A percentile compares a stretch with the other conserved stretches of the same genome.
phyloP scores from a whole-genome alignment of 495 filamentous ascomycete species.

The Sporormia fimetaria region DNA sequence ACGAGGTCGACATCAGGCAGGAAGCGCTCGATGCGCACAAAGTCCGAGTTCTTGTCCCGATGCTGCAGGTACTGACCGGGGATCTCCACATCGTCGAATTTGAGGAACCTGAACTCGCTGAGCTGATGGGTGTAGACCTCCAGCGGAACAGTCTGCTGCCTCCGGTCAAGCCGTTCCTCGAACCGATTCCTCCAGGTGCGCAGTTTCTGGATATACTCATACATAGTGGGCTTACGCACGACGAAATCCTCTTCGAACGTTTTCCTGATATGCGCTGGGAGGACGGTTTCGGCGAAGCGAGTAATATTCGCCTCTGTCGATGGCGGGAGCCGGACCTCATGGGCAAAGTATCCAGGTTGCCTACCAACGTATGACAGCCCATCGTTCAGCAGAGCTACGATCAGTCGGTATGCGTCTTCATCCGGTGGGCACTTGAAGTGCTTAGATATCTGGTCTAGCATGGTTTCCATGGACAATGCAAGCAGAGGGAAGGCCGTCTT shows the following conservation, averaged over 20 bases:
- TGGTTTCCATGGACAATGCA: conserved; percentile 95
- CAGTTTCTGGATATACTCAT: conserved; percentile 93
- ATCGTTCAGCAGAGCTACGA: conserved; percentile 92
- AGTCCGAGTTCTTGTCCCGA: conserved; percentile 97
- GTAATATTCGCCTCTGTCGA: conserved; percentile 94
- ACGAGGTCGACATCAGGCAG: conserved; percentile 87
- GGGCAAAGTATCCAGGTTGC: conserved; percentile 70
- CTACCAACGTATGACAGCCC: conserved; percentile 79
- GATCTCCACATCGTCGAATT: conserved; percentile 96
- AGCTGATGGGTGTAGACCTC: conserved; percentile 78
- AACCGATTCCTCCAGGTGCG: conserved; percentile 96
- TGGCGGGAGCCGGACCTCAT: conserved; percentile 77
- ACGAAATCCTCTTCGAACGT: conserved; percentile 97
- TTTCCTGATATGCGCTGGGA: conserved; percentile 82
- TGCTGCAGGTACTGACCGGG: conserved; percentile 94
- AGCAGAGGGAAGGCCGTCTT: conserved; percentile 95
- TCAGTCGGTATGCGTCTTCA: conserved; percentile 95
- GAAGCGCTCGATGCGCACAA: conserved; percentile 93
- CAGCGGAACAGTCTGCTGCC: conserved; percentile 53
- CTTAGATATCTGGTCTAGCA: conserved; percentile 97
- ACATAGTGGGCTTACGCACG: conserved; percentile 82
- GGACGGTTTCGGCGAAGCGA: conserved; percentile 89
- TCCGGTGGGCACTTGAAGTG: conserved; percentile 98
- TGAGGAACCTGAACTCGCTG: conserved; percentile 92
- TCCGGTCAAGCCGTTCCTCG: conserved; percentile 93